Evolutionary conservation across 495 filamentous ascomycete species (phyloP).

Genomic region (Aspergillus ostianus): DNA sequence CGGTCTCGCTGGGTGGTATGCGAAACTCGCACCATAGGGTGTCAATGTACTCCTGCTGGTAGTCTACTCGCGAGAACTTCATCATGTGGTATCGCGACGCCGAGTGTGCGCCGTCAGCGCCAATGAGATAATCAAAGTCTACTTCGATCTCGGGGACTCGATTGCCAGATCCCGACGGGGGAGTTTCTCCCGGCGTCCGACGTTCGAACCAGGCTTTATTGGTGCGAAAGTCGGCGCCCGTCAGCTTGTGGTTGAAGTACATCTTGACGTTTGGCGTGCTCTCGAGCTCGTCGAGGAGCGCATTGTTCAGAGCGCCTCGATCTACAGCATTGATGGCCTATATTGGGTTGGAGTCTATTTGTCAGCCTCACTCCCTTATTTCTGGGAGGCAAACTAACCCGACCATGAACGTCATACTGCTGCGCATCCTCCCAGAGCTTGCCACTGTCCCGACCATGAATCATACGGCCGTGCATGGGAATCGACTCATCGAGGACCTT

Average conservation of each 20-base stretch:
- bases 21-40: slow-evolving; percentile 97
- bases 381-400: slow-evolving; percentile 49
- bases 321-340: slow-evolving; percentile 66
- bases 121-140: slow-evolving; percentile 86
- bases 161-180: slow-evolving; percentile 31
- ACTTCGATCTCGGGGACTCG: slow-evolving; percentile 64
- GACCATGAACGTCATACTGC: slow-evolving; percentile 85
- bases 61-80: slow-evolving; percentile 85
- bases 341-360: slow-evolving; percentile 10
- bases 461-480: slow-evolving; percentile 97
- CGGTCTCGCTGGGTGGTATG: slow-evolving; percentile 58
- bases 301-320: slow-evolving; percentile 78
- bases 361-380: no score
- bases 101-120: slow-evolving; percentile 95
- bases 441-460: slow-evolving; percentile 72
- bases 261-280: slow-evolving; percentile 81
- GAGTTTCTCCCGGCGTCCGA: slow-evolving; percentile 31
- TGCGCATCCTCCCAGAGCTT: slow-evolving; percentile 75
- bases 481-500: slow-evolving; percentile 74
- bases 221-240: slow-evolving; percentile 74
- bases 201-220: slow-evolving; percentile 87
- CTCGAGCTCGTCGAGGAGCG: slow-evolving; percentile 81
- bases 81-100: slow-evolving; percentile 87
- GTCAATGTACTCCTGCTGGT: slow-evolving; percentile 94
- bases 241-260: slow-evolving; percentile 89